phyloP scores from a whole-genome alignment of 192 early-diverging fungal species.

The Coemansia furcata region DNA sequence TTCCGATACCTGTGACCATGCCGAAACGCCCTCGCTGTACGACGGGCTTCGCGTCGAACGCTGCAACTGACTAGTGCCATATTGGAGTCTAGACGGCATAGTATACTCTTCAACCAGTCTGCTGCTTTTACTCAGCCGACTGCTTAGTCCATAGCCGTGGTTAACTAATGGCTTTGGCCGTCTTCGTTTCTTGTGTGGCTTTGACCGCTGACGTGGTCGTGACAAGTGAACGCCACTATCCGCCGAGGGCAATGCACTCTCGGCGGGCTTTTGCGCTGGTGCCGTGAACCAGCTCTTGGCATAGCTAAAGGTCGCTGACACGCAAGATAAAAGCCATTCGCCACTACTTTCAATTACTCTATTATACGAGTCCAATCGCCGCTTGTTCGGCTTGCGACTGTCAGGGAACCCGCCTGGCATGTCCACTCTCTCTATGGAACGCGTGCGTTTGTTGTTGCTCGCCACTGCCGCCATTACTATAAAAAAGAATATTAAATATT shows the following conservation, averaged over 20 bases:
- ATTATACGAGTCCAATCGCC: not conserved
- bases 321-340: conserved; percentile 15
- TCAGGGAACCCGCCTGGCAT: conserved; percentile 40
- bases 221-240: not conserved
- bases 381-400: conserved; percentile 3
- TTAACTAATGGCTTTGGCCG: not conserved
- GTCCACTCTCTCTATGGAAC: conserved; percentile 13
- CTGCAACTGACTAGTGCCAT: not conserved
- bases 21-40: not conserved
- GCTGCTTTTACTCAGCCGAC: conserved; percentile 14
- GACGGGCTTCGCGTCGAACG: not conserved
- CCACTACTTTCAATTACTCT: not conserved
- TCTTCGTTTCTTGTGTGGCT: not conserved
- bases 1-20: conserved; percentile 3
- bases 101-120: conserved; percentile 41
- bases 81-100: not conserved
- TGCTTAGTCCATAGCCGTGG: not conserved
- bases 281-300: conserved; percentile 29
- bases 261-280: not conserved
- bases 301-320: conserved; percentile 21
- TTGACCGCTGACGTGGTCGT: not conserved
- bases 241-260: not conserved
- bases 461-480: not conserved
- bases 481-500: not conserved
- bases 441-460: conserved; percentile 28